Conservation (phyloP, 108 stramenopile species). For the Cyclotella cryptica region DNA sequence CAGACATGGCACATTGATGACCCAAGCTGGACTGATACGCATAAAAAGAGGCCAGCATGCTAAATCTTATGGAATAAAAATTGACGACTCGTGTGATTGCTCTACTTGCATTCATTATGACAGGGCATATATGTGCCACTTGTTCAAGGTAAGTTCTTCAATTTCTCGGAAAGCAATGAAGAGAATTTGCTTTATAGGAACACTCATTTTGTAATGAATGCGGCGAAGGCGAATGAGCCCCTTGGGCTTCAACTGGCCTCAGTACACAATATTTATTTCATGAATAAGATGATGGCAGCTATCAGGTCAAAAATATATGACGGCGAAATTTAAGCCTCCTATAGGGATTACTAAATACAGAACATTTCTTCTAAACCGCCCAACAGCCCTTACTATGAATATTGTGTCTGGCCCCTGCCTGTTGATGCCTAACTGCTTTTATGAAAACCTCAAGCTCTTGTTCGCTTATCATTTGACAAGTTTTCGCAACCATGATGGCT, state of each 20-base stretch:
- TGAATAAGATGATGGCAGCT: conserved; percentile 61
- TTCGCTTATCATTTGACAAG: conserved; percentile 72
- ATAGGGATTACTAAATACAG: too few species aligned
- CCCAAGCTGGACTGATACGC: conserved; percentile 45
- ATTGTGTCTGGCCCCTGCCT: neutral
- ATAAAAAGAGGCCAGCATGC: conserved; percentile 49
- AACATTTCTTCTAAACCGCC: too few species aligned
- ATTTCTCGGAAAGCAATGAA: too few species aligned
- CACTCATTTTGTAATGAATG: too few species aligned
- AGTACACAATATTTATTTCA: conserved; percentile 60
- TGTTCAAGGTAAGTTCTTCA: conserved; percentile 55
- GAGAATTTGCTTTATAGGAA: too few species aligned
- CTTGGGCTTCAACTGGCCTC: conserved; percentile 43
- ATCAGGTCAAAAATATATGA: conserved; percentile 50
- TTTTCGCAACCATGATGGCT: conserved; percentile 84
- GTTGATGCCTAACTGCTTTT: neutral
- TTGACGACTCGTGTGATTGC: conserved; percentile 53
- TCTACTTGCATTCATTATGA: conserved; percentile 57
- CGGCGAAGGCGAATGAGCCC: conserved; percentile 30
- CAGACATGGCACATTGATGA: conserved; percentile 64
- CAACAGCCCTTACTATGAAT: neutral
- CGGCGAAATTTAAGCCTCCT: conserved; percentile 40
- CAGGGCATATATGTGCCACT: conserved; percentile 61
- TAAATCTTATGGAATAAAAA: conserved; percentile 42
- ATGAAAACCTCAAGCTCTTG: neutral